These are phyloP conservation scores for Exobasidium rhododendri DNA, from an alignment of 1,284 basidiomycete species.

Conservation along the genomic window DNA sequence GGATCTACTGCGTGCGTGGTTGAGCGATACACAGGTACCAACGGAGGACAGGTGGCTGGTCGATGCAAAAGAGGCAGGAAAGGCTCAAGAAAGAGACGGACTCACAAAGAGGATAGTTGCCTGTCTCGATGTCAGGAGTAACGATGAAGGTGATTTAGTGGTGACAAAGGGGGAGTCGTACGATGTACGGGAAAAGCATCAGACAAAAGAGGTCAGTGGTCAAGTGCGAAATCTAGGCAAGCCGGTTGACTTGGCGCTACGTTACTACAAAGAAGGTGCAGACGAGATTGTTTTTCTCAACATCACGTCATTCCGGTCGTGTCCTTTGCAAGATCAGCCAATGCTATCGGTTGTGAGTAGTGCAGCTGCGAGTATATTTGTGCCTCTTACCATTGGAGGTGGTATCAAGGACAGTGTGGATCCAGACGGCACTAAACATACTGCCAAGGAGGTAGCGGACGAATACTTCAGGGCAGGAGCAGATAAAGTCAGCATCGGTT, in stretches of 20 bases:
- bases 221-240: constrained; percentile 92
- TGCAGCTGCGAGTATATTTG: constrained; percentile 85
- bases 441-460: constrained; percentile 89
- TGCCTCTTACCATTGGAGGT: constrained; percentile 97
- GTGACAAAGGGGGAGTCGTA: constrained; percentile 99
- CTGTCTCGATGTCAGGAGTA: constrained; percentile 94
- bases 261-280: constrained; percentile 84
- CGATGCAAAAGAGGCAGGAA: constrained; percentile 30
- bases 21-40: constrained; percentile 57
- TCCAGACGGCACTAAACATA: constrained; percentile 82
- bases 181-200: constrained; percentile 76
- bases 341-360: constrained; percentile 93
- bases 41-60: constrained; percentile 24
- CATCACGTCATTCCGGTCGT: constrained; percentile 98
- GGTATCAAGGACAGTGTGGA: constrained; percentile 96
- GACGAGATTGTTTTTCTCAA: constrained; percentile 98
- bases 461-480: constrained; percentile 96
- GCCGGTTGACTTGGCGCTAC: constrained; percentile 83
- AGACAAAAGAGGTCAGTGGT: not conserved
- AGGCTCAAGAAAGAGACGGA: constrained; percentile 54
- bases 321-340: constrained; percentile 90
- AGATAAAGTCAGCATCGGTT: constrained; percentile 93
- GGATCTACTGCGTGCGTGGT: constrained; percentile 76
- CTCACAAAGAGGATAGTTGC: constrained; percentile 88
- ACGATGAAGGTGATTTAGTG: constrained; percentile 93